Evolutionary conservation across 306 rosid genomes (phyloP).

Genomic region (Glycyrrhiza uralensis): DNA sequence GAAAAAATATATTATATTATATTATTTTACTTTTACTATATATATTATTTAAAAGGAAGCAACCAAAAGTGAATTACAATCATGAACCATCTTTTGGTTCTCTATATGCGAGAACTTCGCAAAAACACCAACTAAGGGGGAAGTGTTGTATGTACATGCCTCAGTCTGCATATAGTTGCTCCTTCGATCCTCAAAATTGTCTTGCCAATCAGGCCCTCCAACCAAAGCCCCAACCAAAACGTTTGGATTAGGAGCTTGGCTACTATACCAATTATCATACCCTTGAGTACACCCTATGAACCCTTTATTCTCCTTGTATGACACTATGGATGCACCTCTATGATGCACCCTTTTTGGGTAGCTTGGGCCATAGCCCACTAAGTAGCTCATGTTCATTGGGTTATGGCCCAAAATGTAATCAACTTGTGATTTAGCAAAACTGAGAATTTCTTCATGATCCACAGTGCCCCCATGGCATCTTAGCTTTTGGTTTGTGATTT

Average conservation of each 20-base stretch:
- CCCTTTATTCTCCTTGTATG: constrained; percentile 75
- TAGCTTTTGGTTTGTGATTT: constrained; percentile 45
- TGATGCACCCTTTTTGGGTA: constrained; percentile 85
- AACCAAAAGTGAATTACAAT: constrained; percentile 41
- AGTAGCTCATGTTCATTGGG: constrained; percentile 85
- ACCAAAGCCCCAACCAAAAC: constrained; percentile 86
- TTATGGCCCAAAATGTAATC: constrained; percentile 89
- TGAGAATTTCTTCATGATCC: constrained; percentile 43
- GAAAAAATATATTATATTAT: constrained; percentile 11
- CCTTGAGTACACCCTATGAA: constrained; percentile 98
- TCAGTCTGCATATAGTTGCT: constrained; percentile 89
- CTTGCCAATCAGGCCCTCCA: constrained; percentile 88
- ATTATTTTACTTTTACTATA: neutral
- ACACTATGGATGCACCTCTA: constrained; percentile 82
- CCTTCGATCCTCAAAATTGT: constrained; percentile 66
- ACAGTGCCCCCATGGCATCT: constrained; percentile 47
- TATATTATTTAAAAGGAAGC: constrained; percentile 46
- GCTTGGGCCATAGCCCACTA: constrained; percentile 74
- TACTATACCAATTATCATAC: constrained; percentile 80
- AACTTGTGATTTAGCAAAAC: constrained; percentile 65
- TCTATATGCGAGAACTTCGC: constrained; percentile 57
- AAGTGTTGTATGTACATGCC: constrained; percentile 95
- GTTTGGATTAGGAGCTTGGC: constrained; percentile 59
- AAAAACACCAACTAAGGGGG: constrained; percentile 85
- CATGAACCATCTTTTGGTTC: constrained; percentile 35